phyloP scores from a whole-genome alignment of 306 rosid species.

The Neltuma alba region DNA sequence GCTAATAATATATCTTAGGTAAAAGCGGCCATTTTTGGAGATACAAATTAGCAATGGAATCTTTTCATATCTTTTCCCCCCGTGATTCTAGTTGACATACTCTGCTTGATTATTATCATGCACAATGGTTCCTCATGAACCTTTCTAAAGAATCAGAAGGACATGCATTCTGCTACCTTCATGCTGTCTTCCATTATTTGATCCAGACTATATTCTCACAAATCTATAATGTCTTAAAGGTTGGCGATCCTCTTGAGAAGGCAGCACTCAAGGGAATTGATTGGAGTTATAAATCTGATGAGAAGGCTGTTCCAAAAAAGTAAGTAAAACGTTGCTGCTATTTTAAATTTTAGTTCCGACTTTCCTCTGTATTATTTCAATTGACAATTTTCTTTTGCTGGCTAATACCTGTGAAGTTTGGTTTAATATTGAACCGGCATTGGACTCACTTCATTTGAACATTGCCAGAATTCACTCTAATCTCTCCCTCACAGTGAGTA shows the following conservation, averaged over 20 bases:
- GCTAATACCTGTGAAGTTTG: constrained; percentile 9
- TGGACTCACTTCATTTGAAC: constrained; percentile 23
- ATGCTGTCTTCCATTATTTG: constrained; percentile 9
- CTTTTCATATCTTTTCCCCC: constrained; percentile 8
- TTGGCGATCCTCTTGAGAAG: constrained; percentile 99
- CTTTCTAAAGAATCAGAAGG: constrained; percentile 17
- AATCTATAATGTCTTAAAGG: constrained; percentile 55
- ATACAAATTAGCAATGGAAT: constrained; percentile 13
- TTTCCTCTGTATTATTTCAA: constrained; percentile 26
- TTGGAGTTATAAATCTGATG: constrained; percentile 96
- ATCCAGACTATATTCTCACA: constrained; percentile 18
- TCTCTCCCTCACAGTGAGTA: no score
- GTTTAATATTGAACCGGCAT: constrained; percentile 7
- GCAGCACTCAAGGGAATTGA: constrained; percentile 97
- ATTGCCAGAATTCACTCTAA: no score
- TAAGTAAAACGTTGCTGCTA: constrained; percentile 41
- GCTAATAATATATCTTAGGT: constrained; percentile 11
- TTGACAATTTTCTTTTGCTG: background rate
- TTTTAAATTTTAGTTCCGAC: constrained; percentile 23
- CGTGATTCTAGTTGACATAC: constrained; percentile 17
- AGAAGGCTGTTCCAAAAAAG: constrained; percentile 94
- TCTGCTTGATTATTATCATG: constrained; percentile 23
- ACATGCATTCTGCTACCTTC: constrained; percentile 21
- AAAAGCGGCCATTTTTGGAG: constrained; percentile 13
- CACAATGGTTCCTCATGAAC: background rate